Base-by-base conservation (phyloP, 805 yeast genomes). In the Starmerella cellae region DNA sequence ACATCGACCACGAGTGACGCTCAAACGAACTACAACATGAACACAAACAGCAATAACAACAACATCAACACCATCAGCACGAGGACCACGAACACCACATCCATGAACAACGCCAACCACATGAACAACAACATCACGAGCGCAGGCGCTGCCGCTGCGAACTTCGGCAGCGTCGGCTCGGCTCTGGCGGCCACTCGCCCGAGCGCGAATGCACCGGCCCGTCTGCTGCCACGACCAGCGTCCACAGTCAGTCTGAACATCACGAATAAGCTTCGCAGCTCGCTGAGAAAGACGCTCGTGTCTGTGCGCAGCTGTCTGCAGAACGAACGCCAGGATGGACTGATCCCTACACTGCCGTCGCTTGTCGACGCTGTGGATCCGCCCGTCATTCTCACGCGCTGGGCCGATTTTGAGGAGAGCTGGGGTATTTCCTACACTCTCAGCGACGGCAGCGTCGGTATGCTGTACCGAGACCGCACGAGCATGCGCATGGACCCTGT, bases 371-470 rank as follows among this genome's bases (percentile, higher is more conserved):
- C 37, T 19, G 43, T 44, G 13, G 40, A 37, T 6, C 47, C 45
- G 13, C 52, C 52, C 11, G 20, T 29, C 13, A 41, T 48, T n/a
- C 39, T 48, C 6, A 81, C 93, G 47, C 87, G 88, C 59, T 91
- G 99, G 99, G 97, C 93, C 23, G 99, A 91, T 60, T 91, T 88
- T 60, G 81, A 95, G 22, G 85, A 87, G 64, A 84, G 81, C 60
- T 93, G 88, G 61, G 98, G 98, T 1, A 79, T 91, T 57, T 82
- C 95, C 4, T 91, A 88, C 60, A 95, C 91, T 58, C 65, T 91
- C 44, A 82, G 88, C 18, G 81, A 85, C 36, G 91, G 88, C 46
- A 82, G 81, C 50, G 82, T 84, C 51, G 97, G 96, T 18, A 95
- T 87, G 13, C 66, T 82, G 45, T 88, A 87, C 65, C 82, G 83